Evolutionary conservation across 140 eudicot genomes (phyloP).

Genomic region (Oenanthe javanica): DNA sequence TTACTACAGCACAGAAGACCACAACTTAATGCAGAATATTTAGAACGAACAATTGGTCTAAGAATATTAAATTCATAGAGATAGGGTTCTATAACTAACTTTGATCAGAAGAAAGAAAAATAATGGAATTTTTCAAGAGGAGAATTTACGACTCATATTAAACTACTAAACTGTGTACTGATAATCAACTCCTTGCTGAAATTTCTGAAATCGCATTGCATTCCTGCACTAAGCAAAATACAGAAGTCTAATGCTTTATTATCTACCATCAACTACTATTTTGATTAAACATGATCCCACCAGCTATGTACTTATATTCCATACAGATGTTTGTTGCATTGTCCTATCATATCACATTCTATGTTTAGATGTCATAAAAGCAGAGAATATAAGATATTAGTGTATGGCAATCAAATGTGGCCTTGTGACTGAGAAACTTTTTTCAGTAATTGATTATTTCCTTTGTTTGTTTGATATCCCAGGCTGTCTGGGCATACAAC

Average conservation of each 20-base stretch:
- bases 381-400: background rate
- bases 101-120: background rate
- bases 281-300: background rate
- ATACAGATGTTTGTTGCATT: background rate
- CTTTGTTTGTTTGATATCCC: background rate
- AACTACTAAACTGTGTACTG: background rate
- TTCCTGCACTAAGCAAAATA: background rate
- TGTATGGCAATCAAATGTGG: background rate
- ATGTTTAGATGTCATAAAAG: background rate
- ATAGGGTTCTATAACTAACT: background rate
- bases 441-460: background rate
- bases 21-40: background rate
- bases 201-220: background rate
- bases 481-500: background rate
- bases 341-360: background rate
- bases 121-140: background rate
- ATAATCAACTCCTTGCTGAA: background rate
- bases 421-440: background rate
- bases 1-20: slow-evolving; percentile 33
- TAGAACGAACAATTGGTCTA: background rate
- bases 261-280: background rate
- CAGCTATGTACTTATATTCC: background rate
- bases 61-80: background rate
- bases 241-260: background rate
- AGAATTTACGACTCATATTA: background rate